Evolutionary conservation across 345 rosid species (phyloP).

Genomic region (Dovyalis caffra): DNA sequence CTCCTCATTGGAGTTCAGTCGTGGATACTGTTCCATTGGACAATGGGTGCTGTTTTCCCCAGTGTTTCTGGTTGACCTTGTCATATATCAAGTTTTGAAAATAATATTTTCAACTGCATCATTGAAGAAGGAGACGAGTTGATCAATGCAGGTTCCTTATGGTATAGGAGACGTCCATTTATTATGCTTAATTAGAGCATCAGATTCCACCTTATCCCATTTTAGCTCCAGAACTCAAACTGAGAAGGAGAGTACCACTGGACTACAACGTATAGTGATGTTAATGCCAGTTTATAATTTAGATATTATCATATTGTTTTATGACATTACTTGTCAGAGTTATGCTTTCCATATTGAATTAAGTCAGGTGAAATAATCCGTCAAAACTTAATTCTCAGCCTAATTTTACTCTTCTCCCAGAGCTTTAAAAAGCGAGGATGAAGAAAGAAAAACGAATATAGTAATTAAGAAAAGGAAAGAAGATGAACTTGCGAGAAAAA

Average conservation of each 20-base stretch:
- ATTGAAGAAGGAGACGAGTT: background rate
- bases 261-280: background rate
- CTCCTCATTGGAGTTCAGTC: background rate
- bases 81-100: background rate
- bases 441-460: background rate
- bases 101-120: background rate
- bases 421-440: background rate
- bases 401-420: background rate
- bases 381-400: no score
- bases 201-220: background rate
- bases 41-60: background rate
- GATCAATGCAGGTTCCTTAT: no score
- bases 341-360: no score
- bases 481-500: background rate
- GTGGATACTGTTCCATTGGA: background rate
- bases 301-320: no score
- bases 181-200: background rate
- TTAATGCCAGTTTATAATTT: background rate
- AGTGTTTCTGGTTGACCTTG: background rate
- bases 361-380: no score
- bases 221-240: background rate
- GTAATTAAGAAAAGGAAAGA: background rate
- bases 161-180: no score
- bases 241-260: background rate
- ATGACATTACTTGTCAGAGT: no score